Evolutionary conservation across 2,329 filamentous ascomycete genomes (phyloP).

Genomic region (Taxawa tesnikishii): DNA sequence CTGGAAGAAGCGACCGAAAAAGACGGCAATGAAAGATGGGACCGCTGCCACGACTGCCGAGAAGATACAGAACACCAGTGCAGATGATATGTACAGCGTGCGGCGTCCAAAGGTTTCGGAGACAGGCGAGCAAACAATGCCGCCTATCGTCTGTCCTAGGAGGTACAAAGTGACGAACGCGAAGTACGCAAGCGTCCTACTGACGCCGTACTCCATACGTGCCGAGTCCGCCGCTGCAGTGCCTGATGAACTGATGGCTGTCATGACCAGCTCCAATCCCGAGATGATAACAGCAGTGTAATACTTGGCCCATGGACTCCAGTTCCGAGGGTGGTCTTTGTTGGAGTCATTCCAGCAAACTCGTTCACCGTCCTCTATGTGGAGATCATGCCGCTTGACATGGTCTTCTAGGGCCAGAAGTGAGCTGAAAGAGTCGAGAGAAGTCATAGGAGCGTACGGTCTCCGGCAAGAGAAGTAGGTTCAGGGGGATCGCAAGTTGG

Average conservation of each 20-base stretch:
- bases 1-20: constrained; percentile 29
- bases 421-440: too few species aligned
- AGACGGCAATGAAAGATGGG: constrained; percentile 22
- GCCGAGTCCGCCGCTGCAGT: constrained; percentile 10
- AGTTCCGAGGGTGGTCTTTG: constrained; percentile 10
- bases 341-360: constrained; percentile 9
- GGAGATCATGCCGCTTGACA: constrained; percentile 7
- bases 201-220: constrained; percentile 8
- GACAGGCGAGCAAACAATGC: constrained; percentile 23
- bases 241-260: constrained; percentile 11
- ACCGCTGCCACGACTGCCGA: constrained; percentile 24
- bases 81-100: constrained; percentile 20
- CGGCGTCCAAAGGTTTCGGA: constrained; percentile 25
- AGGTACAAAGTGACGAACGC: constrained; percentile 16
- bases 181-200: constrained; percentile 10
- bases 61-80: constrained; percentile 17
- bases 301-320: constrained; percentile 7
- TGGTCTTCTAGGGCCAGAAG: too few species aligned
- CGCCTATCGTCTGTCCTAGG: constrained; percentile 24
- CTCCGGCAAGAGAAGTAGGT: too few species aligned
- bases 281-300: constrained; percentile 9
- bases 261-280: constrained; percentile 12
- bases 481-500: too few species aligned
- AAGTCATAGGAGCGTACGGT: too few species aligned
- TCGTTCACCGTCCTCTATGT: constrained; percentile 8